These are phyloP conservation scores for Alternaria tenuissima DNA, from an alignment of 2,329 filamentous ascomycete species.

Conservation along the genomic window DNA sequence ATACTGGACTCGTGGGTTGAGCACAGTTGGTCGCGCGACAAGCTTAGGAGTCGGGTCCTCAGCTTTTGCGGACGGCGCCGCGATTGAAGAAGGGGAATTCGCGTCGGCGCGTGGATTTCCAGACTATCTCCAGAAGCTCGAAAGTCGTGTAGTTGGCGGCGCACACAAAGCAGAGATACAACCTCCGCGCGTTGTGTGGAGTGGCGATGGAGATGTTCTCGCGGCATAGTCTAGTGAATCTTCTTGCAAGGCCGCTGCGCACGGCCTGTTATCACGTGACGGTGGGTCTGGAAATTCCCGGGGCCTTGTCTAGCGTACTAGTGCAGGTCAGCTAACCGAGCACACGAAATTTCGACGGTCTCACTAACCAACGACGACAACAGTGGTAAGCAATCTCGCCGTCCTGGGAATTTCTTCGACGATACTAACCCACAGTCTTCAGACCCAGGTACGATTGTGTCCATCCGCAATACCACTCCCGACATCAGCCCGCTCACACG, in stretches of 20 bases:
- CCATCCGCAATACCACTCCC: constrained; percentile 6
- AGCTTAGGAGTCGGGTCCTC: constrained; percentile 33
- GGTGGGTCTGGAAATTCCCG: background rate
- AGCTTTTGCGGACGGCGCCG: constrained; percentile 39
- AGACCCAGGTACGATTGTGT: constrained; percentile 41
- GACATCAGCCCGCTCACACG: constrained; percentile 36
- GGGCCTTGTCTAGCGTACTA: constrained; percentile 18
- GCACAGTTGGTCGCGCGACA: constrained; percentile 23
- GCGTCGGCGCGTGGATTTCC: constrained; percentile 31
- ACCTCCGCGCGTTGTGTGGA: constrained; percentile 41
- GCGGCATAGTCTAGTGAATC: constrained; percentile 4
- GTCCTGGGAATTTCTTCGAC: constrained; percentile 17
- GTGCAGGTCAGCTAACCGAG: constrained; percentile 19
- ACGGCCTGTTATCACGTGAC: background rate
- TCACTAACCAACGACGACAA: constrained; percentile 40
- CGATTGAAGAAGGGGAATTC: constrained; percentile 28
- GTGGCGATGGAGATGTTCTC: constrained; percentile 31
- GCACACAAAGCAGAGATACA: constrained; percentile 32
- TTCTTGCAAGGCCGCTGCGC: constrained; percentile 3
- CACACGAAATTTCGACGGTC: constrained; percentile 16
- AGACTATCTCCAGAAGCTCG: constrained; percentile 18
- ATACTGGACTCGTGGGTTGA: constrained; percentile 15
- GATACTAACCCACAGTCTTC: constrained; percentile 16
- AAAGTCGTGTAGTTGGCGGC: constrained; percentile 21
- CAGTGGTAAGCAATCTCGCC: constrained; percentile 42